Evolutionary conservation across 2,329 filamentous ascomycete genomes (phyloP), one percentile per base, ranked within the genome.

Genomic region (Diplodia sapinea): DNA sequence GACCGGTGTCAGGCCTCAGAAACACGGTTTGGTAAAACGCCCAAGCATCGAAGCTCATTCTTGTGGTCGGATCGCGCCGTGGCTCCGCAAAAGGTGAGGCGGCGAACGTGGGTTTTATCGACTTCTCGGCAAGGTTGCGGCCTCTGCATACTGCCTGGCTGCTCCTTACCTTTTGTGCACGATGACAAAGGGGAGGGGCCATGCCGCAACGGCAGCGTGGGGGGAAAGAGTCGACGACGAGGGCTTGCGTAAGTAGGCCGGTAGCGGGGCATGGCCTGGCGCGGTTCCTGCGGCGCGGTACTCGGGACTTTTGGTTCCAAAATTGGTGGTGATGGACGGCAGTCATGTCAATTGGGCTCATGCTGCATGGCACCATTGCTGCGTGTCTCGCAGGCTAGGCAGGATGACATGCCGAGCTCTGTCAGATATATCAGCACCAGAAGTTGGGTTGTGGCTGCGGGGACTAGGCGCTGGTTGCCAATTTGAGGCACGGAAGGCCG

Each of bases 331-430:
- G 38, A 47, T 47, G 55, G 36, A 29, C 36, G 20, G 38, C 15
- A 8, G 29, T 47, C 38, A 31, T 26, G 40, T 12, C 26, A 33
- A 4, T 33, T 33, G 31, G 31, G 31, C 31, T 33, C 31, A 33
- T 33, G 31, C 31, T 33, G 38, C 7, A 61, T 61, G 31, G n/a
- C 56, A 61, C 40, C 40, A 59, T 59, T 59, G 38, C 36, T 59
- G 55, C 55, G 51, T 62, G 59, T 62, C 59, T 62, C 50, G 59
- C 59, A 62, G 59, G 59, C 43, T 51, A n/a, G 59, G 59, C 59
- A 50, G 6, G 17, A 43, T 38, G n/a, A 38, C 36, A 61, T 49
- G 26, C 56, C 26, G 23, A 15, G 20, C 7, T 26, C 38, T 20
- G 38, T 47, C 29, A 61, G 57, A 49, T 61, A 49, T 50, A 61